Evolutionary conservation across 2,329 filamentous ascomycete genomes (phyloP), one percentile per base, ranked within the genome.

Genomic region (Arthrobotrys musiformis): DNA sequence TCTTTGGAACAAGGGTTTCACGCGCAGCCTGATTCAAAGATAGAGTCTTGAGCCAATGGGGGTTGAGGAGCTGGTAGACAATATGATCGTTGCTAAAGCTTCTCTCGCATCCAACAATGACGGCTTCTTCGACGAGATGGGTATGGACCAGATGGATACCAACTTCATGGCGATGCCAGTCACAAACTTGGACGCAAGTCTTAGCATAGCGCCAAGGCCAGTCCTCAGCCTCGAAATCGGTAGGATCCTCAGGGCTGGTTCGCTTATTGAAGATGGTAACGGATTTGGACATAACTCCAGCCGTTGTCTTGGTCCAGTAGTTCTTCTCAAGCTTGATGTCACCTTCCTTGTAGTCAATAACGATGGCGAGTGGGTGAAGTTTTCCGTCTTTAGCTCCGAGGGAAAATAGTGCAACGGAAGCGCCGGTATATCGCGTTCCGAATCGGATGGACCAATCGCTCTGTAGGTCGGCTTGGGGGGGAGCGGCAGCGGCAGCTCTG

Each of bases 131-230:
- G 30, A 87, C 81, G 7, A 86, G 80, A 79, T 87, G 86, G 0
- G 84, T 83, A 11, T 85, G 80, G 2, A 82, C 84, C 4, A 87
- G 83, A 72, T 88, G 86, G 1, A 86, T 83, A 2, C 81, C 81
- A 15, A 86, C 76, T 79, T 87, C 86, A 73, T 88, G 86, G 3
- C 84, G 82, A 62, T 84, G 80, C 86, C 86, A 88, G 80, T 87
- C 86, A 0, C 84, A 83, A 0, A 84, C 82, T 70, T 87, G 86
- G 1, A 84, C 84, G 54, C 85, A 86, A 0, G 84, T 86, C 81
- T 87, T 88, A 19, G 86, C 86, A 79, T 87, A 87, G 50, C 86
- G 82, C 86, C 86, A 87, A 0, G 86, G 83, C 85, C 85, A 87
- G 81, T 87, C 86, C 0, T 81, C 83, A 19, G 64, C 52, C 74